These are phyloP conservation scores for Ustilago lituana DNA, from an alignment of 1,284 basidiomycete species.

Conservation along the genomic window DNA sequence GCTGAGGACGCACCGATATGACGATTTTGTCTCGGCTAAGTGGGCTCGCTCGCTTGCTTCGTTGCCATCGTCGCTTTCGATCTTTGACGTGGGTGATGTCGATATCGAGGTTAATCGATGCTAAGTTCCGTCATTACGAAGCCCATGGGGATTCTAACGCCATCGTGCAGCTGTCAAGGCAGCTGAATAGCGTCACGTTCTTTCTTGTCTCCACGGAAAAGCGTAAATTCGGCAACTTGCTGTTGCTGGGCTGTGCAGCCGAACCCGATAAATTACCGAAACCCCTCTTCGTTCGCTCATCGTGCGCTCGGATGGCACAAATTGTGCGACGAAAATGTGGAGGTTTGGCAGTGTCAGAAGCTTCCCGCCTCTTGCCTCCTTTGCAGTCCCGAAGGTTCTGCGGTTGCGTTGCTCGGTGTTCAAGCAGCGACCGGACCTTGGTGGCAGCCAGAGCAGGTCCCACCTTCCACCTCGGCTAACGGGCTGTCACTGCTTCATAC, in stretches of 20 bases:
- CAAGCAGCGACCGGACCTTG: no score
- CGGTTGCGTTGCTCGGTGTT: no score
- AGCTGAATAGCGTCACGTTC: conserved; percentile 11
- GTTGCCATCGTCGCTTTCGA: background rate
- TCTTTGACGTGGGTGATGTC: background rate
- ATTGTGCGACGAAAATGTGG: no score
- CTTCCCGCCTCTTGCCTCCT: background rate
- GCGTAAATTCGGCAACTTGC: background rate
- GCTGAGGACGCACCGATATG: no score
- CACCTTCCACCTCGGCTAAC: conserved; percentile 13
- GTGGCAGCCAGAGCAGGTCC: no score
- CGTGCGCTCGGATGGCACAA: no score
- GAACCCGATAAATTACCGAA: no score
- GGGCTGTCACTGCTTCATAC: background rate
- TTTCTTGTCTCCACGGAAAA: background rate
- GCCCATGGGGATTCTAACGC: no score
- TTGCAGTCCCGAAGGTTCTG: no score
- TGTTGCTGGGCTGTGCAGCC: conserved; percentile 5
- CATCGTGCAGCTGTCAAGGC: conserved; percentile 13
- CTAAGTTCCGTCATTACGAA: conserved; percentile 18
- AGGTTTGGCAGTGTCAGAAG: conserved; percentile 10
- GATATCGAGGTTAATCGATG: conserved; percentile 10
- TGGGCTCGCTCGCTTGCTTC: background rate
- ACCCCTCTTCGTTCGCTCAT: no score
- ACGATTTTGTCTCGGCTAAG: no score